Evolutionary conservation across 2,329 filamentous ascomycete genomes (phyloP), one percentile per base, ranked within the genome.

Genomic region (Claviceps arundinis): DNA sequence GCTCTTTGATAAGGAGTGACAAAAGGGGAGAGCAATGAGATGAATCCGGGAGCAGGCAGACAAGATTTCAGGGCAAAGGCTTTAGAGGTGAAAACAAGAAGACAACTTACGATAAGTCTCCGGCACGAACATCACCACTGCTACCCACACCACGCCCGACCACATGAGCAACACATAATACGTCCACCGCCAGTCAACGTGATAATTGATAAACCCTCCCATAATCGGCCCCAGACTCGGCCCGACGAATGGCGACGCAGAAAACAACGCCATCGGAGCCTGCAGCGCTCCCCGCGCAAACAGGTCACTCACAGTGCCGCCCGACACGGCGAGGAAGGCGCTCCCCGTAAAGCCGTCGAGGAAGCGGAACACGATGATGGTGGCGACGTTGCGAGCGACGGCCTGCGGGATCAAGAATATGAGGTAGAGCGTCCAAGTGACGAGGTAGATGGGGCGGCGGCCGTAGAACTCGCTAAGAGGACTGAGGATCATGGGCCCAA

Each of bases 121-220:
- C 5, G 89, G 90, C 2, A 95, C 88, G 44, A 89, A 73, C 37
- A 88, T 63, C 37, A 82, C 63, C 50, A 95, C 82, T 54, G 80
- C 70, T 11, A 75, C 63, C 48, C 88, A 73, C 60, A 89, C 68
- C 7, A 73, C 67, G n/a, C 74, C 79, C 1, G 82, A 76, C 89
- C 88, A 95, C 49, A 95, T 94, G 49, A 95, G 69, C 54, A 95
- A 72, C 4, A 89, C 76, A 63, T 90, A 95, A 66, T 93, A 90
- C 0, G 84, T 86, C 87, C 87, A 93, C 50, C 86, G 73, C 84
- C 89, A 95, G 52, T 73, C 70, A 3, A 75, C 76, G 59, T 84
- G 80, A 59, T 84, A 80, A 64, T 91, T 91, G 65, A 95, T 89
- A 65, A 94, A 89, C 7, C 88, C 89, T 8, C 87, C 88, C 17